These are phyloP conservation scores for Alisma plantagoaquatica DNA, from an alignment of 106 monocot species.

Conservation along the genomic window DNA sequence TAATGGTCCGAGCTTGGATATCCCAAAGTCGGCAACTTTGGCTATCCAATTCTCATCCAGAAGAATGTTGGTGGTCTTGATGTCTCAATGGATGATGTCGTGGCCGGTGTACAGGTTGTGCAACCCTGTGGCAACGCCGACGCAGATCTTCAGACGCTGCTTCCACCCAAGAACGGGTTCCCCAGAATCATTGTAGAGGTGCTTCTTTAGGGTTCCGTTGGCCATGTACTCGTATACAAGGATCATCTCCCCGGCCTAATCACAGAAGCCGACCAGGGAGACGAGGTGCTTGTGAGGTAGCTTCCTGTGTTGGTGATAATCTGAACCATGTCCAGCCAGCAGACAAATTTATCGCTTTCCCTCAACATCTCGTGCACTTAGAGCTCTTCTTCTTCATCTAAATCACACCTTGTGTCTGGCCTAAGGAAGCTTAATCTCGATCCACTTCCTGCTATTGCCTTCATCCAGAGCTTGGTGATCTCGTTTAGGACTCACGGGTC, in stretches of 20 bases:
- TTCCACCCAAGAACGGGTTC: not conserved
- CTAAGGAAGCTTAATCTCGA: no score
- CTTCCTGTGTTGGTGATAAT: no score
- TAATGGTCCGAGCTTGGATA: conserved; percentile 4
- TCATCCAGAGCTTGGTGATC: conserved; percentile 4
- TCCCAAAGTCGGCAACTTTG: conserved; percentile 10
- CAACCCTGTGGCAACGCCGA: not conserved
- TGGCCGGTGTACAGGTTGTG: conserved; percentile 6
- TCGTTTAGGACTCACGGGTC: conserved; percentile 37
- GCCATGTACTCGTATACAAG: conserved; percentile 5
- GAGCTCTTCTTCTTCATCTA: no score
- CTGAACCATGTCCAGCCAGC: no score
- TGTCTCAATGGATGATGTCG: conserved; percentile 11
- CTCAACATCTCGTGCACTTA: no score
- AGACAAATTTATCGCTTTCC: no score
- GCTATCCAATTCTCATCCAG: conserved; percentile 12
- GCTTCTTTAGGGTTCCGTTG: not conserved
- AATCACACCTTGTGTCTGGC: no score
- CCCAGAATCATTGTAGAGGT: conserved; percentile 1
- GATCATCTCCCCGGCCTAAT: not conserved
- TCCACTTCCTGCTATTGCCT: no score
- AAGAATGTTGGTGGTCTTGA: conserved; percentile 11
- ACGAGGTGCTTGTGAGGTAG: conserved; percentile 2
- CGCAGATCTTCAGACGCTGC: conserved; percentile 7
- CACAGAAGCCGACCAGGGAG: conserved; percentile 4